Conservation (phyloP, 179 eudicot species). For the Beta macrorhiza region DNA sequence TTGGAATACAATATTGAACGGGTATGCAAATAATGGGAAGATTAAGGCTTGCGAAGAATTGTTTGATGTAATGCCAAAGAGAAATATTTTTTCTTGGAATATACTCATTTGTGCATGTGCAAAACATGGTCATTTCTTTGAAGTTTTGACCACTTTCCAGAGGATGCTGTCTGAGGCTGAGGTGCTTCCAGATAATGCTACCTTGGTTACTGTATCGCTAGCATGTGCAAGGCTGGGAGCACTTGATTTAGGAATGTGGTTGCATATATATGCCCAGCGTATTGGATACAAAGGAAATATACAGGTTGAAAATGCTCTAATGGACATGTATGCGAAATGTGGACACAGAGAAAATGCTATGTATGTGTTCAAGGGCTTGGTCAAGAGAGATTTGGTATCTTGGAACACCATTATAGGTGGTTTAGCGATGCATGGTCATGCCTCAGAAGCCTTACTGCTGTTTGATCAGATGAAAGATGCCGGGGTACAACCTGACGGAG, state of each 20-base stretch:
- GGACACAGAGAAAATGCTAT: conserved; percentile 57
- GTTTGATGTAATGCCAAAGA: conserved; percentile 55
- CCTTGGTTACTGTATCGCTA: conserved; percentile 54
- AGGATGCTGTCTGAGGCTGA: conserved; percentile 51
- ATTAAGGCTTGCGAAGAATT: conserved; percentile 47
- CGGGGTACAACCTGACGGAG: conserved; percentile 56
- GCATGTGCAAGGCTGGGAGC: conserved; percentile 74
- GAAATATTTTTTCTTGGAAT: conserved; percentile 76
- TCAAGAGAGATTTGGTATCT: conserved; percentile 56
- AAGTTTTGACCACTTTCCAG: conserved; percentile 52
- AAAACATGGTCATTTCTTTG: conserved; percentile 32
- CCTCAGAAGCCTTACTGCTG: conserved; percentile 50
- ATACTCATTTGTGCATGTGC: conserved; percentile 62
- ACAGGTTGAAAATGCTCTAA: conserved; percentile 59
- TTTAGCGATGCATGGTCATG: conserved; percentile 73
- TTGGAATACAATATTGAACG: conserved; percentile 73
- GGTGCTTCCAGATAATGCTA: conserved; percentile 60
- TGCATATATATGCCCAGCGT: conserved; percentile 53
- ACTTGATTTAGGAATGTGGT: conserved; percentile 69
- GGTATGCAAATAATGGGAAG: conserved; percentile 57
- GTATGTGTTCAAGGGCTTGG: conserved; percentile 49
- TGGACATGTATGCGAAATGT: conserved; percentile 85
- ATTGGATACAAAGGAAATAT: conserved; percentile 50
- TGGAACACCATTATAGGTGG: conserved; percentile 75
- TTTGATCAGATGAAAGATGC: conserved; percentile 49